These are phyloP conservation scores for Simmondsia chinensis DNA, from an alignment of 148 eudicot species.

Conservation along the genomic window DNA sequence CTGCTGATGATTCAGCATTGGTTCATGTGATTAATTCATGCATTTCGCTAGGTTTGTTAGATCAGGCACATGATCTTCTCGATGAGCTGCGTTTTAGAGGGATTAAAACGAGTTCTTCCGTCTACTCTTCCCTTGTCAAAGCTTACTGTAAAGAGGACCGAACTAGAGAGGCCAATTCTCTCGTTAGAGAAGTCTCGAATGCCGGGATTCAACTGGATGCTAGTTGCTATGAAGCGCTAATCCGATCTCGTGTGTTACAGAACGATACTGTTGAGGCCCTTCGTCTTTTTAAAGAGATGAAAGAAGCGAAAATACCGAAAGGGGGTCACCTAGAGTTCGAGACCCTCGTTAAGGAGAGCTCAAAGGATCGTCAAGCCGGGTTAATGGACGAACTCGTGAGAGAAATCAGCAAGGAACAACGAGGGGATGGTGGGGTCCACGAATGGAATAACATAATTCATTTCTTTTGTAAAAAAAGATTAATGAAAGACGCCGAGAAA, in stretches of 20 bases:
- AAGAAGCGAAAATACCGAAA: constrained; percentile 68
- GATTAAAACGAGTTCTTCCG: constrained; percentile 48
- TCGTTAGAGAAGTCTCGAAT: constrained; percentile 62
- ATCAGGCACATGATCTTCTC: constrained; percentile 84
- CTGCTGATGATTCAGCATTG: constrained; percentile 54
- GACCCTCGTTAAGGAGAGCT: constrained; percentile 29
- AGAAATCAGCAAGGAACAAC: constrained; percentile 78
- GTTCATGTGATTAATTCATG: constrained; percentile 66
- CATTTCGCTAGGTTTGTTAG: constrained; percentile 81
- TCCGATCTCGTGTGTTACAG: constrained; percentile 50
- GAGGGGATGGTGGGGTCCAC: constrained; percentile 69
- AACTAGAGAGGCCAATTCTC: constrained; percentile 45
- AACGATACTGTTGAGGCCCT: constrained; percentile 77
- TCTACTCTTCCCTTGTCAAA: constrained; percentile 71
- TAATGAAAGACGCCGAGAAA: constrained; percentile 95
- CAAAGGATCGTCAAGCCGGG: constrained; percentile 41
- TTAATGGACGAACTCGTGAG: constrained; percentile 74
- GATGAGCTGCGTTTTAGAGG: constrained; percentile 91
- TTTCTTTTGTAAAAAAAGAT: constrained; percentile 81
- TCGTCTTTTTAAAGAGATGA: constrained; percentile 84
- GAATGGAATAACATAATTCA: constrained; percentile 91
- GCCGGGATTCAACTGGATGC: constrained; percentile 81
- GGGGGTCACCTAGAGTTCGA: constrained; percentile 50
- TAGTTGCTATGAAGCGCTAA: constrained; percentile 56
- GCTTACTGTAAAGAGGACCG: constrained; percentile 68